phyloP scores from a whole-genome alignment of 768 basidiomycete species.

The Amanita inopinata region DNA sequence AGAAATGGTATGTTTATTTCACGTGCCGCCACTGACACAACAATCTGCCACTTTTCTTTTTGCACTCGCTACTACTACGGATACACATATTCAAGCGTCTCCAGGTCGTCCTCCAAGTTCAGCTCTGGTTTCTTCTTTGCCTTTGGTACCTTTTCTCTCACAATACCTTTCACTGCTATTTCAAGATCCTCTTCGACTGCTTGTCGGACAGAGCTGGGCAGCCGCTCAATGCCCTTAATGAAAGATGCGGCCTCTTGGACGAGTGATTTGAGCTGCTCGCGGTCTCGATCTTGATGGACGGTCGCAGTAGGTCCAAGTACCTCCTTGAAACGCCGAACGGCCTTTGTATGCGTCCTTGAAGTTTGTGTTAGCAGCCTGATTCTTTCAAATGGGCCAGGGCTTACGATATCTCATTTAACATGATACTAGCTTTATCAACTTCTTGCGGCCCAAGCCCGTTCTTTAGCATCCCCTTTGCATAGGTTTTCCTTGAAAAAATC shows the following conservation, averaged over 20 bases:
- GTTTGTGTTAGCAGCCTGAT: constrained; percentile 12
- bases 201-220: constrained; percentile 14
- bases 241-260: constrained; percentile 21
- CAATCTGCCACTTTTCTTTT: too few species aligned
- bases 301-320: background rate
- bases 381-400: constrained; percentile 10
- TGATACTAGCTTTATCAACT: constrained; percentile 23
- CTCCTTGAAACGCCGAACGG: background rate
- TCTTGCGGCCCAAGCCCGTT: constrained; percentile 21
- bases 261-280: constrained; percentile 15
- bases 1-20: background rate
- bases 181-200: constrained; percentile 19
- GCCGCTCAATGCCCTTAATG: constrained; percentile 15
- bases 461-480: constrained; percentile 20
- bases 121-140: constrained; percentile 14
- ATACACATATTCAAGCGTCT: background rate
- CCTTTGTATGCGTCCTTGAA: background rate
- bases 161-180: constrained; percentile 25
- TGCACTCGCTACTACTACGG: background rate
- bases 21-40: too few species aligned
- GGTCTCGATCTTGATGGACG: background rate
- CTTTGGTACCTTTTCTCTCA: constrained; percentile 12
- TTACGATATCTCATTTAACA: constrained; percentile 24
- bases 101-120: constrained; percentile 13
- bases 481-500: constrained; percentile 20